Evolutionary conservation across 129 eudicot genomes (phyloP).

Genomic region (Tagetes patula): DNA sequence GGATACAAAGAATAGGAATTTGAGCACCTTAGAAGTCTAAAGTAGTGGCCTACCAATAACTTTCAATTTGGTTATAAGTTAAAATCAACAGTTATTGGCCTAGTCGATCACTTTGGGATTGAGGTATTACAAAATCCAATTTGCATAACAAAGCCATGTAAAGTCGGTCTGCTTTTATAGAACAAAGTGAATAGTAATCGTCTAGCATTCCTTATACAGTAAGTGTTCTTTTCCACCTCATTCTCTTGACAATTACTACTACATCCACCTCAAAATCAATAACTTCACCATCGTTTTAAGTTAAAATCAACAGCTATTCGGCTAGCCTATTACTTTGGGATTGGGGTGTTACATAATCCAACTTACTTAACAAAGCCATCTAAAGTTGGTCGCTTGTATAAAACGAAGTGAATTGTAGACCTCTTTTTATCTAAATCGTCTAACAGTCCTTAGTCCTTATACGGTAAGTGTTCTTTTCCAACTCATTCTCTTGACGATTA

Average conservation of each 20-base stretch:
- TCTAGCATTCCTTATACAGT: background rate
- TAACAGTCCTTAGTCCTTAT: background rate
- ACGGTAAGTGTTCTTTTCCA: background rate
- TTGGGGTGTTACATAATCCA: background rate
- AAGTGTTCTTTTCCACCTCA: background rate
- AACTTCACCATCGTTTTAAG: background rate
- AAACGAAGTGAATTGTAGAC: background rate
- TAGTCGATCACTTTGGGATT: background rate
- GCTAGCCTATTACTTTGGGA: background rate
- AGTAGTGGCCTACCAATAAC: slow-evolving; percentile 1
- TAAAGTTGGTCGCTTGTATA: background rate
- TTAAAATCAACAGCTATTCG: background rate
- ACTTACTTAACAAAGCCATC: background rate
- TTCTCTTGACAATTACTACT: background rate
- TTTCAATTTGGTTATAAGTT: background rate
- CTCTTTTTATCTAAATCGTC: background rate
- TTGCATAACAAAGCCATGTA: background rate
- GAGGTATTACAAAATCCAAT: background rate
- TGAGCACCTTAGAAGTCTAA: background rate
- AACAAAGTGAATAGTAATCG: background rate
- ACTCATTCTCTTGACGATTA: background rate
- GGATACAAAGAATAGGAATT: background rate
- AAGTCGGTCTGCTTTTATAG: background rate
- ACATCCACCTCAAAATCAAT: background rate
- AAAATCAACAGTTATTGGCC: background rate